phyloP scores from a whole-genome alignment of 2,329 filamentous ascomycete species.

The Trichophyton simii region DNA sequence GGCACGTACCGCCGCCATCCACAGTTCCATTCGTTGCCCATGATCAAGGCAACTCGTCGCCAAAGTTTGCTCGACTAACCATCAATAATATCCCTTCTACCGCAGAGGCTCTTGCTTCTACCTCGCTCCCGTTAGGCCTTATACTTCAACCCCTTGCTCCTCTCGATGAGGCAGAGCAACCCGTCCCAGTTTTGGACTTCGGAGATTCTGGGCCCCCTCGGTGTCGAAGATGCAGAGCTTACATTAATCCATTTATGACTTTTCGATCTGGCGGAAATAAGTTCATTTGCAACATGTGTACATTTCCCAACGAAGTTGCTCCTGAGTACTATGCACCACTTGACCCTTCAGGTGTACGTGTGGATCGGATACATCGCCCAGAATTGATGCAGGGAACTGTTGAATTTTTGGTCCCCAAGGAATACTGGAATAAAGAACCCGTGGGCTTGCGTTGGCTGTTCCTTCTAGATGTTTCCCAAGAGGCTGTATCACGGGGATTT shows the following conservation, averaged over 20 bases:
- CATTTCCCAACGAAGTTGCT: constrained; percentile 87
- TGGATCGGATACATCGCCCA: constrained; percentile 77
- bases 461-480: constrained; percentile 83
- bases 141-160: constrained; percentile 77
- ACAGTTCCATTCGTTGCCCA: constrained; percentile 82
- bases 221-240: constrained; percentile 83
- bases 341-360: constrained; percentile 70
- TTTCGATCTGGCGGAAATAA: constrained; percentile 90
- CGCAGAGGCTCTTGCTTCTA: constrained; percentile 64
- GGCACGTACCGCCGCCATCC: constrained; percentile 79
- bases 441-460: constrained; percentile 82
- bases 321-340: constrained; percentile 88
- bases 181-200: constrained; percentile 89
- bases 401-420: constrained; percentile 92
- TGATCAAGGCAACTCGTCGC: constrained; percentile 92
- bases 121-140: constrained; percentile 74
- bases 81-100: constrained; percentile 85
- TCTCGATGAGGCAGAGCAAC: constrained; percentile 69
- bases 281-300: constrained; percentile 96
- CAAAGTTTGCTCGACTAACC: constrained; percentile 82
- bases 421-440: constrained; percentile 95
- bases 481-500: constrained; percentile 82
- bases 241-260: constrained; percentile 99
- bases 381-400: constrained; percentile 87
- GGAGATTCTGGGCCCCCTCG: constrained; percentile 80